Evolutionary conservation across 192 early-diverging fungal genomes (phyloP).

Genomic region (Backusella liffmaniae): DNA sequence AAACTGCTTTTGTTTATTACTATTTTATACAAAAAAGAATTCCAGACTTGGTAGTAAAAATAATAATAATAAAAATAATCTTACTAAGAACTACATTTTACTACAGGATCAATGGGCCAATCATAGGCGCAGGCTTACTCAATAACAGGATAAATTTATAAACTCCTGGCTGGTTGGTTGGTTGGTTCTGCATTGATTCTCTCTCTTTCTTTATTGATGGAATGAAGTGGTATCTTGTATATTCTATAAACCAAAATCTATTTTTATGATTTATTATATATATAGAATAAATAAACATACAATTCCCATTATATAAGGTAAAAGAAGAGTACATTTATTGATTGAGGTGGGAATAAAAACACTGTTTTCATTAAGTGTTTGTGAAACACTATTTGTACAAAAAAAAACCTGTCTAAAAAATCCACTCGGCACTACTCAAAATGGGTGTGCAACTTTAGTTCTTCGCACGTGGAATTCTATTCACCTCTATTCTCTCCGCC

Average conservation of each 20-base stretch:
- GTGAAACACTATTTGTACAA: background rate
- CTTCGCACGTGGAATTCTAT: background rate
- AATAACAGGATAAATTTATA: background rate
- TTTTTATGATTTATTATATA: background rate
- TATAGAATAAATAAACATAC: background rate
- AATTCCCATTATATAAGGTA: background rate
- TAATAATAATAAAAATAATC: background rate
- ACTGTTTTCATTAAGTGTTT: background rate
- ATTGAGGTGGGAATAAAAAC: background rate
- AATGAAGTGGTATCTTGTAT: background rate
- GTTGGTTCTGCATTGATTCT: background rate
- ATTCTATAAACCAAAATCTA: background rate
- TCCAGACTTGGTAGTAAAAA: background rate
- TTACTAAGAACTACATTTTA: background rate
- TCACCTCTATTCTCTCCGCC: background rate
- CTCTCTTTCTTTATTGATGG: background rate
- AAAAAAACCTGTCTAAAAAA: background rate
- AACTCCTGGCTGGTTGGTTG: background rate
- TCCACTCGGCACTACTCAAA: conserved; percentile 3
- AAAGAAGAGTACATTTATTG: background rate
- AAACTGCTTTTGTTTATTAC: background rate
- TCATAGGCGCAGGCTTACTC: background rate
- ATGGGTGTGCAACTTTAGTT: background rate
- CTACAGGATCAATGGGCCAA: background rate
- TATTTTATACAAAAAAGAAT: background rate